A percentile compares a stretch with the other conserved stretches of the same genome.
Conservation (phyloP, 139 green algal genomes). For the Chlorella sp. region DNA sequence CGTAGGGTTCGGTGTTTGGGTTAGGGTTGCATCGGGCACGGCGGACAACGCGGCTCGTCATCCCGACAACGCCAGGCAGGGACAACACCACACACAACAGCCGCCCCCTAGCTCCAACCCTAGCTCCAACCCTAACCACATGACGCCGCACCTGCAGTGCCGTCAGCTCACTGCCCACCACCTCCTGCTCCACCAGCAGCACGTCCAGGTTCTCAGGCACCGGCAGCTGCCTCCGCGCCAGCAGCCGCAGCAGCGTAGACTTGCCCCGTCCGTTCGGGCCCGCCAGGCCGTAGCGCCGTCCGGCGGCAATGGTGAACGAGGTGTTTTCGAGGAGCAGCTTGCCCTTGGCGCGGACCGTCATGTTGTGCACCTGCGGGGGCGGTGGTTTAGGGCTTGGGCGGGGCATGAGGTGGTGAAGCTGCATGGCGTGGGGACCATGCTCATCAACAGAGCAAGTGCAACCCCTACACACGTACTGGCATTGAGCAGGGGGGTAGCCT, state of each 20-base stretch:
- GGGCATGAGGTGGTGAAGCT: no score
- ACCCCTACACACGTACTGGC: no score
- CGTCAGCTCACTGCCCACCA: background rate
- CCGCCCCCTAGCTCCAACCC: no score
- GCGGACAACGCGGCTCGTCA: no score
- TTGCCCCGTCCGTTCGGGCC: constrained; percentile 85
- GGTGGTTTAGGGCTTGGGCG: no score
- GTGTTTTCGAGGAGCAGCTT: constrained; percentile 97
- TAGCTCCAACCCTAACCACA: no score
- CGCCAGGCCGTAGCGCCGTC: constrained; percentile 60
- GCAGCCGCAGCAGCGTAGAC: constrained; percentile 94
- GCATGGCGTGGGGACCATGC: no score
- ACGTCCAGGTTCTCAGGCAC: constrained; percentile 96
- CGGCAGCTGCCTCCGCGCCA: constrained; percentile 87
- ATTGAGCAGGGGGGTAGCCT: no score
- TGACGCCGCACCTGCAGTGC: background rate
- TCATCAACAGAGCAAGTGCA: no score
- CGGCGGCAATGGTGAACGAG: constrained; percentile 80
- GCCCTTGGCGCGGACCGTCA: constrained; percentile 94
- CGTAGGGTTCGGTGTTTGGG: no score
- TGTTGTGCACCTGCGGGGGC: constrained; percentile 89
- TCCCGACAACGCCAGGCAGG: background rate
- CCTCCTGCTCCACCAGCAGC: constrained; percentile 94
- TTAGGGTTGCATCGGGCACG: no score
- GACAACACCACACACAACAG: background rate